Evolutionary conservation across 164 flowering plant genomes (phyloP), one percentile per base, ranked within the genome.

Genomic region (Tetracentron sinense): DNA sequence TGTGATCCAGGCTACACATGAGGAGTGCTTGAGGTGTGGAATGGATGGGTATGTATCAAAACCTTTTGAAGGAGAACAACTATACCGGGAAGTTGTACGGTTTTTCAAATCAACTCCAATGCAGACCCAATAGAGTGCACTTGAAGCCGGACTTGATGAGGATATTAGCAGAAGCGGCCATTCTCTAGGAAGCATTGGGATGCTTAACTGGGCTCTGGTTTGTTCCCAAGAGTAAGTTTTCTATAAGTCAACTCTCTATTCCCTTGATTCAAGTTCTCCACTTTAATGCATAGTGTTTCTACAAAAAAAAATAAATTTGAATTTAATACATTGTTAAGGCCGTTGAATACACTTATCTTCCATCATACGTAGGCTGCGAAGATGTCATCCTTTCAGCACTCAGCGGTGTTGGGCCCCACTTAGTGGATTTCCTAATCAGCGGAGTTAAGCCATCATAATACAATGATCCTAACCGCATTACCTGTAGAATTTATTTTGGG

Each of bases 1-100:
- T 67, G 97, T 95, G 29, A 82, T 95, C 60, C 96, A 92, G 54
- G 96, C 99, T 42, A 95, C 97, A 7, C 75, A 89, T 22, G 96
- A 86, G 72, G 73, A 85, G 71, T 88, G 97, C 72, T 63, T 72
- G 38, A 76, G 60, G 71, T 82, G 78, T 69, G 97, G 88, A 47
- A 94, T 94, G 99, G 99, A 94, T 81, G 97, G 97, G 17, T 94
- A 89, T 65, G 97, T 94, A 26, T 85, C 99, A 1, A 94, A 94
- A 75, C 99, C 99, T 26, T 94, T 94, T 70, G 96, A 94, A 74
- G 92, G 86, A 19, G 85, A 89, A 66, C 90, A 86, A 56, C 84
- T 94, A 33, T 94, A 87, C 63, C 69, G 78, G 0, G 99, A 88
- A 76, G 96, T 84, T 29, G 85, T 96, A 42, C 91, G 86, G 16